Base-by-base conservation (phyloP, 495 filamentous ascomycete species). In the Trichoderma gamsii region DNA sequence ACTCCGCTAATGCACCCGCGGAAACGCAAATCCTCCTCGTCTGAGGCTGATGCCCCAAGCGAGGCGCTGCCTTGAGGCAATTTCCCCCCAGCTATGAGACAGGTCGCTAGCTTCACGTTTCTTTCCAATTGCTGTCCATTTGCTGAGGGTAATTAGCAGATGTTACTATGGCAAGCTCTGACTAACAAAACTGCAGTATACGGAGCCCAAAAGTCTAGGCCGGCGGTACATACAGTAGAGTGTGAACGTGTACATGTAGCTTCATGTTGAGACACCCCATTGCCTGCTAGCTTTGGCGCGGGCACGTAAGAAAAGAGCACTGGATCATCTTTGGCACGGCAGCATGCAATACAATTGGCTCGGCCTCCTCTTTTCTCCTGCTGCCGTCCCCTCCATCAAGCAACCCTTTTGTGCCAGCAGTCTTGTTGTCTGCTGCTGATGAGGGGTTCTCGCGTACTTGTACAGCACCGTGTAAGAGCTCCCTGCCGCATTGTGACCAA, bases 201-300 rank as follows among this genome's bases (percentile, higher is more conserved):
- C 49, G 49, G 49, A 52, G 49, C 49, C 49, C 21, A 52, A 52
- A 52, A 52, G 49, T 52, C 25, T 9, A 52, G 49, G 18, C 49
- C 18, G 49, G 21, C 7, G 21, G 43, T 11, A 15, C n/a, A 4
- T 52, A n/a, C n/a, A n/a, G n/a, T n/a, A n/a, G n/a, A n/a, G n/a
- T n/a, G n/a, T n/a, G n/a, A n/a, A n/a, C n/a, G n/a, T n/a, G n/a
- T n/a, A n/a, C 46, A 46, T 46, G 43, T 46, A 46, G 3, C n/a
- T n/a, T 51, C 46, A n/a, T 2, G 9, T 52, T n/a, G n/a, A 52
- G 49, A 18, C 49, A n/a, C 49, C 8, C 49, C 29, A 52, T 6
- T n/a, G 21, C 9, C 21, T 52, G 18, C 2, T 46, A 18, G 8
- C 49, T 52, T 9, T 52, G 43, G 12, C 4, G 18, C 18, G 3